Percentiles rank a stretch among this genome's conserved stretches.
Conservation (phyloP, 208 protist species). For the Leishmania aethiopica region DNA sequence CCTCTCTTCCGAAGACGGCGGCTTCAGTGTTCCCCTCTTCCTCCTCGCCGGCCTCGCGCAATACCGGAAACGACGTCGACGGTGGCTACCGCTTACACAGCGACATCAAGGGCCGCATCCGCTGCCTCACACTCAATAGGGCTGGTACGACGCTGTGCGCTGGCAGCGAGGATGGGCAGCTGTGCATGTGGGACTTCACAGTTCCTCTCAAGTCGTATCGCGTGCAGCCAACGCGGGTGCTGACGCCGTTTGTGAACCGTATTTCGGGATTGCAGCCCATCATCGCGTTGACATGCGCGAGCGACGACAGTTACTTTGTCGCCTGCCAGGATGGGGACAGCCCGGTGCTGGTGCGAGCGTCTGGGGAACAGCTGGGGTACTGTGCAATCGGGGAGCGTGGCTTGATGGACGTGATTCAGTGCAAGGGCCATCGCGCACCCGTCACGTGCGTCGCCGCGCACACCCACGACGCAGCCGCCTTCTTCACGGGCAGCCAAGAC, state of each 20-base stretch:
- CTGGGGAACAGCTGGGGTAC: constrained; percentile 65
- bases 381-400: constrained; percentile 79
- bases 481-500: constrained; percentile 72
- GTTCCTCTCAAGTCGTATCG: constrained; percentile 40
- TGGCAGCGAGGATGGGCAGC: constrained; percentile 67
- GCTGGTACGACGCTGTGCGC: constrained; percentile 58
- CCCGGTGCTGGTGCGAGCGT: constrained; percentile 55
- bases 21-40: background rate
- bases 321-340: constrained; percentile 82
- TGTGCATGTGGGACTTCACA: constrained; percentile 84
- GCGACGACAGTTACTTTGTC: constrained; percentile 64
- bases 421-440: constrained; percentile 70
- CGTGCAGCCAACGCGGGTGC: constrained; percentile 61
- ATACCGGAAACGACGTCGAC: background rate
- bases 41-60: background rate
- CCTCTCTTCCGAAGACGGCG: background rate
- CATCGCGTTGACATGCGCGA: constrained; percentile 47
- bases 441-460: constrained; percentile 66
- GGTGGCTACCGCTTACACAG: constrained; percentile 39
- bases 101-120: constrained; percentile 57
- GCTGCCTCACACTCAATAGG: constrained; percentile 58
- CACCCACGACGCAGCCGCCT: constrained; percentile 32
- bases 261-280: constrained; percentile 80
- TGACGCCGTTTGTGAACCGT: constrained; percentile 84
- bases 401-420: constrained; percentile 70